phyloP scores from a whole-genome alignment of 2,329 filamentous ascomycete species.

The Aspergillus costaricaensis region DNA sequence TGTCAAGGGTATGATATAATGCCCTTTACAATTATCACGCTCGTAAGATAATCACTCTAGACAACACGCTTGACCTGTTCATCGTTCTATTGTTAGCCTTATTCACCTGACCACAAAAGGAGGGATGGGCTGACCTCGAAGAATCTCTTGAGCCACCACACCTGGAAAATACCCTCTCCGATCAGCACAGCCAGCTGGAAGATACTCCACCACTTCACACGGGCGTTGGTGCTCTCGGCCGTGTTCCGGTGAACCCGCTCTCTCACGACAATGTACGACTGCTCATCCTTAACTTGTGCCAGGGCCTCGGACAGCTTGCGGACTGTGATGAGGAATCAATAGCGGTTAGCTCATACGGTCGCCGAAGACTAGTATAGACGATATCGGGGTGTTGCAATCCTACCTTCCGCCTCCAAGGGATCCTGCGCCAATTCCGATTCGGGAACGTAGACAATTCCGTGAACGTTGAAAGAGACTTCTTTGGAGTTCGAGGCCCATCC shows the following conservation, averaged over 20 bases:
- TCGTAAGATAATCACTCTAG: slow-evolving; percentile 25
- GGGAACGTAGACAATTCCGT: slow-evolving; percentile 95
- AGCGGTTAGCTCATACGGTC: slow-evolving; percentile 6
- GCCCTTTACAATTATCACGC: slow-evolving; percentile 10
- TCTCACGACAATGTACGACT: slow-evolving; percentile 92
- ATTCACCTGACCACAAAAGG: not conserved
- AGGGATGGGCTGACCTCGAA: slow-evolving; percentile 67
- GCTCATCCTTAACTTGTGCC: slow-evolving; percentile 93
- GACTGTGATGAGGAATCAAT: slow-evolving; percentile 54
- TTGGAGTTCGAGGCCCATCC: slow-evolving; percentile 95
- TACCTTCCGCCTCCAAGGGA: slow-evolving; percentile 88
- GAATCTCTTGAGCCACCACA: slow-evolving; percentile 99
- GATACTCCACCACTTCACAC: slow-evolving; percentile 99
- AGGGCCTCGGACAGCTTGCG: slow-evolving; percentile 81
- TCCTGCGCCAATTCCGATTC: slow-evolving; percentile 82
- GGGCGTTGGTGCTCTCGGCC: slow-evolving; percentile 93
- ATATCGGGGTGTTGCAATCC: slow-evolving; percentile 23
- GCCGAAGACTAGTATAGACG: not conserved
- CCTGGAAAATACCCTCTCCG: slow-evolving; percentile 94
- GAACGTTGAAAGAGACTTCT: slow-evolving; percentile 98
- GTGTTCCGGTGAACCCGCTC: slow-evolving; percentile 98
- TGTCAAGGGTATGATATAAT: slow-evolving; percentile 3
- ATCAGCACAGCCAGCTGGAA: slow-evolving; percentile 89
- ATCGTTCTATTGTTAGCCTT: not conserved
- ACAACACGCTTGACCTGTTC: slow-evolving; percentile 51